Percentiles rank a stretch among this genome's conserved stretches.
Evolutionary conservation across 495 filamentous ascomycete genomes (phyloP).

Genomic region (Ramalina intermedia): DNA sequence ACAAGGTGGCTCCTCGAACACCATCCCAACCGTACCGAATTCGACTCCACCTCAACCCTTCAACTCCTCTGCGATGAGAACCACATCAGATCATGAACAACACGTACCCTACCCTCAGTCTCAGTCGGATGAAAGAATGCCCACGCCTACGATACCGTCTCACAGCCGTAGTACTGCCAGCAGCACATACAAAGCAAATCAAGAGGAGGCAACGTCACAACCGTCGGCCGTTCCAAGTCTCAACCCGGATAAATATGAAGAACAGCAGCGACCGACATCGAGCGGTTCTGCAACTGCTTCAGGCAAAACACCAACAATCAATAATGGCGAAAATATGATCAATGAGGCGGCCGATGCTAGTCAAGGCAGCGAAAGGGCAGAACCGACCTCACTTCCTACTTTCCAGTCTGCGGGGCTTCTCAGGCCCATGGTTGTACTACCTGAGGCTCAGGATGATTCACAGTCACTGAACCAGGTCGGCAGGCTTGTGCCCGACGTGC

Average conservation of each 20-base stretch:
- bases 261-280: neutral
- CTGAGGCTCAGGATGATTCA: neutral
- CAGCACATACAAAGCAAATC: neutral
- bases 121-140: neutral
- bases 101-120: neutral
- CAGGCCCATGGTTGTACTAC: neutral
- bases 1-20: neutral
- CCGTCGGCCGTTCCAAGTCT: too few species aligned
- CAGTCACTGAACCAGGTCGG: constrained; percentile 4
- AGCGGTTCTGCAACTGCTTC: neutral
- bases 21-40: neutral
- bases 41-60: too few species aligned
- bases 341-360: too few species aligned
- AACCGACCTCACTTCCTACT: too few species aligned
- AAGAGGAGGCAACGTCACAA: too few species aligned
- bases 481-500: neutral
- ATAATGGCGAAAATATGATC: neutral
- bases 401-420: too few species aligned
- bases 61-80: too few species aligned
- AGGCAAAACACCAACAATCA: neutral
- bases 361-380: too few species aligned
- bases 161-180: neutral
- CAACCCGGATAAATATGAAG: too few species aligned
- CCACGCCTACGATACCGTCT: neutral
- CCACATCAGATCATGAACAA: too few species aligned